Evolutionary conservation across 2,329 filamentous ascomycete species (phyloP), one percentile per base, ranked within the genome.

Genomic region (Scleromitrula shiraiana): DNA sequence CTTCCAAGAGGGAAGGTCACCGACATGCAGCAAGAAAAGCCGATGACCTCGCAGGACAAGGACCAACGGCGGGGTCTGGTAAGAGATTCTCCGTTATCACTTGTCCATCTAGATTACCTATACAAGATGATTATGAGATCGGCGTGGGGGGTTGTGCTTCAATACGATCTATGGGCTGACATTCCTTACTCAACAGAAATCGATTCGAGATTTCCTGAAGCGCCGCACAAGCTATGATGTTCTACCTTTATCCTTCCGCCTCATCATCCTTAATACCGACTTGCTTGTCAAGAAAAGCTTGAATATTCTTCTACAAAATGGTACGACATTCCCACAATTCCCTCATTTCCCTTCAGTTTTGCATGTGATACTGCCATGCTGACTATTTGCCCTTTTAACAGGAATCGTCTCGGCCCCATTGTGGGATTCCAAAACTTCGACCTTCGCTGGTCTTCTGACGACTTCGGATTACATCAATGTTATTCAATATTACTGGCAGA

Each of bases 401-500:
- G 91, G 88, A 63, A 98, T 98, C 65, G 93, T 98, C 48, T 98
- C 93, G 24, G 93, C 93, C 44, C 93, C 93, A 42, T 73, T 98
- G 56, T 98, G 93, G 93, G 90, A 98, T 67, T 96, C 91, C 22
- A 84, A 86, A 56, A 87, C 83, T 4, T 95, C 90, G 22, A 88
- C 85, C 29, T 98, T 97, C 67, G 93, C 91, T 33, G 93, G 93
- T 32, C 78, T 98, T 41, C 76, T 98, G 56, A 98, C 93, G 23
- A 93, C 89, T 54, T 95, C 89, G 52, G 93, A 98, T 69, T 98
- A 93, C 67, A 94, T 98, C 70, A 98, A 98, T 63, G 85, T 98
- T 49, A 95, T 98, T 33, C 91, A 97, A 66, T 98, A 98, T 69
- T 97, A 98, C 73, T 96, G 89, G 75, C 90, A 97, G 68, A 94